Percentiles rank a stretch among this genome's conserved stretches.
Evolutionary conservation across 257 asterid species (phyloP).

Genomic region (Nicotiana sylvestris): DNA sequence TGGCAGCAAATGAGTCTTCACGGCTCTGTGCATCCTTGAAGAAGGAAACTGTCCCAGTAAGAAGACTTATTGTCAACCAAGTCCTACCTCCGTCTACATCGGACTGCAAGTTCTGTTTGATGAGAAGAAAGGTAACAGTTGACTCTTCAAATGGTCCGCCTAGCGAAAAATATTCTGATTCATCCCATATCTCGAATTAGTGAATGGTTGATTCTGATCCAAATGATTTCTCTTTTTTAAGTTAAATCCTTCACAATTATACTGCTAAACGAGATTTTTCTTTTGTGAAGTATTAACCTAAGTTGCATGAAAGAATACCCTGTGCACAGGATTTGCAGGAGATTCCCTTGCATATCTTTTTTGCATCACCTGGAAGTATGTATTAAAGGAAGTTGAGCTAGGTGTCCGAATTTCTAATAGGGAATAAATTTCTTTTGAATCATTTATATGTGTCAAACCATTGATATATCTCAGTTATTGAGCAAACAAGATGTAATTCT

Average conservation of each 20-base stretch:
- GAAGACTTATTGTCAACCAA: conserved; percentile 61
- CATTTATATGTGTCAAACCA: not conserved
- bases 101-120: conserved; percentile 72
- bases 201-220: not conserved
- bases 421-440: not conserved
- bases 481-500: not conserved
- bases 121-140: conserved; percentile 50
- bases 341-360: too few relatives aligned
- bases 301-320: not conserved
- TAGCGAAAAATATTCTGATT: not conserved
- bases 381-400: not conserved
- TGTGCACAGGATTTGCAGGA: not conserved
- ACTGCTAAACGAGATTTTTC: not conserved
- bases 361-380: too few relatives aligned
- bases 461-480: not conserved
- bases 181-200: not conserved
- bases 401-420: not conserved
- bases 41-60: conserved; percentile 70
- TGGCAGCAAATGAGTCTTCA: conserved; percentile 75
- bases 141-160: too few relatives aligned
- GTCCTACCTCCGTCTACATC: conserved; percentile 52
- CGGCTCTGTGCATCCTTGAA: conserved; percentile 59
- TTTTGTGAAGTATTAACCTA: not conserved
- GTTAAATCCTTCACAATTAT: not conserved
- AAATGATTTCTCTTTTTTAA: not conserved